phyloP scores from a whole-genome alignment of 768 basidiomycete genomes.

The Rhizopogon vesiculosus region DNA sequence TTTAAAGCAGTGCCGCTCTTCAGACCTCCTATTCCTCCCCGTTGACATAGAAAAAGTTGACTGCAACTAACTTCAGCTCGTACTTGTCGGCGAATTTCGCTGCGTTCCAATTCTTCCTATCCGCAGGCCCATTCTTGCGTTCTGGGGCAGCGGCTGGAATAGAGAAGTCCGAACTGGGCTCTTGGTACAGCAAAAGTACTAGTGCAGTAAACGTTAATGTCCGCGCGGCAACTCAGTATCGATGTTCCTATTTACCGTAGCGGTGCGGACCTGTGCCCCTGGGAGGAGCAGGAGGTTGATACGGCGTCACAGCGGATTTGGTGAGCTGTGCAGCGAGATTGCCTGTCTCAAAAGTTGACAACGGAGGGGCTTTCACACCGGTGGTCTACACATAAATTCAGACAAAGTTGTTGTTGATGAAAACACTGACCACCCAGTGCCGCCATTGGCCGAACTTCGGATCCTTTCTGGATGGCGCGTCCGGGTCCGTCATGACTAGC shows the following conservation, averaged over 20 bases:
- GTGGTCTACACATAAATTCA: conserved; percentile 23
- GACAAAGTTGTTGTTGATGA: not conserved
- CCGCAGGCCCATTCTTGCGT: conserved; percentile 35
- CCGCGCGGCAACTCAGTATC: not conserved
- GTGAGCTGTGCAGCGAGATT: conserved; percentile 36
- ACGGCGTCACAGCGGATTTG: conserved; percentile 47
- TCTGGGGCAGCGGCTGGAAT: conserved; percentile 45
- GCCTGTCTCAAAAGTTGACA: conserved; percentile 24
- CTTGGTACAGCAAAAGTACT: conserved; percentile 60
- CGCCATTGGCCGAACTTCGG: conserved; percentile 49
- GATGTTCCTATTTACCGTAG: conserved; percentile 39
- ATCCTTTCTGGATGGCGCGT: conserved; percentile 47
- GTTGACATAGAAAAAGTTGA: conserved; percentile 48
- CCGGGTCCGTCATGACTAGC: conserved; percentile 55
- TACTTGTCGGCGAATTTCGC: conserved; percentile 45
- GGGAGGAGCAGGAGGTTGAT: conserved; percentile 52
- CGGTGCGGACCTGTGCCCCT: conserved; percentile 51
- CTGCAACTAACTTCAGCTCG: conserved; percentile 53
- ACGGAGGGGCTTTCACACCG: conserved; percentile 32
- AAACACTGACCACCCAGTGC: conserved; percentile 47
- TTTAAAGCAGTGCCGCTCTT: not conserved
- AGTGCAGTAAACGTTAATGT: not conserved
- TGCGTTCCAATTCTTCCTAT: conserved; percentile 53
- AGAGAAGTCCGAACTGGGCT: conserved; percentile 38
- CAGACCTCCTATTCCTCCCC: conserved; percentile 13